These are phyloP conservation scores for Metschnikowia colocasiae DNA, from an alignment of 805 yeast genomes.

Conservation along the genomic window DNA sequence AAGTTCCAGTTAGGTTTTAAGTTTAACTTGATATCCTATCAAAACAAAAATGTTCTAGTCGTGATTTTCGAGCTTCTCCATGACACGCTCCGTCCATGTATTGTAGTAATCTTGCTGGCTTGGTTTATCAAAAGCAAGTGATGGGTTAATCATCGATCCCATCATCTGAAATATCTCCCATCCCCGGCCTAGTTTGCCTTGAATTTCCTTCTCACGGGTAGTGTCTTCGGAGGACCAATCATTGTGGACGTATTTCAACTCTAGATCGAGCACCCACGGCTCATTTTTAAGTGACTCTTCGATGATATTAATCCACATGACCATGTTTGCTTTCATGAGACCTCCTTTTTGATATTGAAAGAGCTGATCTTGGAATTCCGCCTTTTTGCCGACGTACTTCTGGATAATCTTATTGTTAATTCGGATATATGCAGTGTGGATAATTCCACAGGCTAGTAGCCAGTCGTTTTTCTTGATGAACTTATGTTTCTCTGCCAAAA, in stretches of 20 bases:
- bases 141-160: constrained; percentile 36
- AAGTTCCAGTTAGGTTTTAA: not conserved
- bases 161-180: constrained; percentile 28
- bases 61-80: constrained; percentile 7
- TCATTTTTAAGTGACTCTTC: constrained; percentile 52
- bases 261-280: constrained; percentile 60
- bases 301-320: constrained; percentile 51
- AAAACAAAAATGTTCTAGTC: not conserved
- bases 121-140: constrained; percentile 26
- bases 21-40: not conserved
- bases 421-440: constrained; percentile 54
- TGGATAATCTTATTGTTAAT: constrained; percentile 47
- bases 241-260: constrained; percentile 39
- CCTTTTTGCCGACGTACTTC: constrained; percentile 46
- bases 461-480: constrained; percentile 56
- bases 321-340: constrained; percentile 45
- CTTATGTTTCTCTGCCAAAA: constrained; percentile 46
- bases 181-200: constrained; percentile 31
- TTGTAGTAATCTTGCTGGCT: constrained; percentile 30
- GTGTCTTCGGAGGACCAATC: constrained; percentile 22
- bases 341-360: constrained; percentile 54
- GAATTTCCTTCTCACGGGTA: constrained; percentile 23
- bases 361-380: constrained; percentile 48
- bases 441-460: constrained; percentile 66
- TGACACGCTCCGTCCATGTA: constrained; percentile 26